phyloP scores from a whole-genome alignment of 2,329 filamentous ascomycete species.

The Aspergillus aculeatinus region DNA sequence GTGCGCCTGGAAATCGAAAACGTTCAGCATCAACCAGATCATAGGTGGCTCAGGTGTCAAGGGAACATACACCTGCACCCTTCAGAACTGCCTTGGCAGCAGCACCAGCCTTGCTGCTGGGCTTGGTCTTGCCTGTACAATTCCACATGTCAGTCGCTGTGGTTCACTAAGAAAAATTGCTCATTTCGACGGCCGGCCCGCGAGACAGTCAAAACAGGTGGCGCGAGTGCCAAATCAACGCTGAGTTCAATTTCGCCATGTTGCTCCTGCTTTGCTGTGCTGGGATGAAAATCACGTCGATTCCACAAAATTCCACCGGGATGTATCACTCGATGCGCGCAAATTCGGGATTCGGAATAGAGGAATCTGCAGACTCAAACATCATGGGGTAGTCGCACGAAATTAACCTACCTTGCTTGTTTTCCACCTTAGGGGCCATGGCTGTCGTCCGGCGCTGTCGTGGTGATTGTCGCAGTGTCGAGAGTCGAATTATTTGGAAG shows the following conservation, averaged over 20 bases:
- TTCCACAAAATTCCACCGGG: background rate
- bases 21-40: conserved; percentile 14
- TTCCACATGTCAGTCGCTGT: background rate
- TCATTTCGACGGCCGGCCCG: background rate
- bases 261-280: background rate
- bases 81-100: conserved; percentile 95
- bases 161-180: conserved; percentile 11
- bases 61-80: conserved; percentile 84
- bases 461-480: conserved; percentile 47
- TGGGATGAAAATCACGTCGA: background rate
- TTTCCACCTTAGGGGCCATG: conserved; percentile 49
- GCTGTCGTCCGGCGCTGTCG: conserved; percentile 47
- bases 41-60: background rate
- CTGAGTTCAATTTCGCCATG: background rate
- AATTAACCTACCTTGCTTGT: conserved; percentile 47
- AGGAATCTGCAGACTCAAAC: conserved; percentile 37
- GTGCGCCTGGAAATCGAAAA: conserved; percentile 58
- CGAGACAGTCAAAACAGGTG: background rate
- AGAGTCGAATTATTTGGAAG: conserved; percentile 40
- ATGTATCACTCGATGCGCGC: conserved; percentile 17
- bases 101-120: conserved; percentile 73
- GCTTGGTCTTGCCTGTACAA: conserved; percentile 55
- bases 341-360: conserved; percentile 21
- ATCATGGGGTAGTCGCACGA: conserved; percentile 18
- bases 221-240: background rate